Percentiles rank a stretch among this genome's conserved stretches.
Conservation (phyloP, 1,284 basidiomycete species). For the Microbotryomycetes sp. region DNA sequence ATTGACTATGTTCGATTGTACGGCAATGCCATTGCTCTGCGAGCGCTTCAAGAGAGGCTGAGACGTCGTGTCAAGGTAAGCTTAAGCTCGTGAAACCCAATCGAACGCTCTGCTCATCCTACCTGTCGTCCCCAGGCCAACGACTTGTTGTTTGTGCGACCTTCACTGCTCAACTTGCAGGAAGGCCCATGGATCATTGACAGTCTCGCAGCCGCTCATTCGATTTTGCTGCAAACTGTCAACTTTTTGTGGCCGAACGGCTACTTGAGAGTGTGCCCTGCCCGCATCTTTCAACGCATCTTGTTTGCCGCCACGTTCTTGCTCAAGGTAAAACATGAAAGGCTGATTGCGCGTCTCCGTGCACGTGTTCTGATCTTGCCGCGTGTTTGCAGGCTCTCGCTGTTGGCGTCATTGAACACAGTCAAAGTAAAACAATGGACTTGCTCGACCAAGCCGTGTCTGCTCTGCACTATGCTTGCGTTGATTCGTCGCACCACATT, state of each 20-base stretch:
- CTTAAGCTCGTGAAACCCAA: neutral
- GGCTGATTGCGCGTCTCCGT: neutral
- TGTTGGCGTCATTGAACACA: slow-evolving; percentile 30
- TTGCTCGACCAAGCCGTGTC: slow-evolving; percentile 26
- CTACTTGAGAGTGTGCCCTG: slow-evolving; percentile 22
- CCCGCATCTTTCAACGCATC: slow-evolving; percentile 28
- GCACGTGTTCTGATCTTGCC: neutral
- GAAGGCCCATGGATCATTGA: slow-evolving; percentile 33
- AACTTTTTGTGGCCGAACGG: slow-evolving; percentile 27
- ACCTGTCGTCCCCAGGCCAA: slow-evolving; percentile 4
- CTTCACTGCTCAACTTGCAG: slow-evolving; percentile 31
- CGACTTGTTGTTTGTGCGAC: slow-evolving; percentile 28
- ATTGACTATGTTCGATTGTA: slow-evolving; percentile 28
- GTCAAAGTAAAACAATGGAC: slow-evolving; percentile 22
- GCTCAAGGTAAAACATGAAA: slow-evolving; percentile 19
- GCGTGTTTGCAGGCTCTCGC: slow-evolving; percentile 21
- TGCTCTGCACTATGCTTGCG: slow-evolving; percentile 17
- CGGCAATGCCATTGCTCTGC: slow-evolving; percentile 28
- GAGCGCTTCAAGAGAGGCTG: slow-evolving; percentile 29
- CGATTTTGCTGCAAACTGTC: slow-evolving; percentile 28
- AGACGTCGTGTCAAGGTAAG: slow-evolving; percentile 26
- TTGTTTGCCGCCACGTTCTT: slow-evolving; percentile 29
- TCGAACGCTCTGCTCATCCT: neutral
- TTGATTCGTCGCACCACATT: slow-evolving; percentile 25
- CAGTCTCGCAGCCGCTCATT: slow-evolving; percentile 29